Percentiles rank a stretch among this genome's conserved stretches.
These are phyloP conservation scores for Actinidia polygama DNA, from an alignment of 179 eudicot species.

Conservation along the genomic window DNA sequence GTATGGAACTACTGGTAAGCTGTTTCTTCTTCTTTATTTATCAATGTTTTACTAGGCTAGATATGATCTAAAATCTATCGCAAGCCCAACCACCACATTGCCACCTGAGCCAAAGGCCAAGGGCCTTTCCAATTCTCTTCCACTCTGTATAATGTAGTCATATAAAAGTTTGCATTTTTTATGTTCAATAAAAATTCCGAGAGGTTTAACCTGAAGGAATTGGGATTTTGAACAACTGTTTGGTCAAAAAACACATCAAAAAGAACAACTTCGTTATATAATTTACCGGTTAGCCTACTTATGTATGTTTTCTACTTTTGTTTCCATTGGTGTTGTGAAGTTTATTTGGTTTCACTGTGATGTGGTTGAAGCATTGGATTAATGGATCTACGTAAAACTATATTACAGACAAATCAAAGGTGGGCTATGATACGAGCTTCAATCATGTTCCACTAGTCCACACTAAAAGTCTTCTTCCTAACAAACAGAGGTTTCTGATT, in stretches of 20 bases:
- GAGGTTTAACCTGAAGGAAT: background rate
- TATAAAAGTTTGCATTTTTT: background rate
- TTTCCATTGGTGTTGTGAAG: background rate
- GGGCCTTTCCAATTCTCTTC: background rate
- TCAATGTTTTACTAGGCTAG: background rate
- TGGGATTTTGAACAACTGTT: background rate
- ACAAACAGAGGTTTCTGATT: slow-evolving; percentile 43
- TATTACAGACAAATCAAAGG: slow-evolving; percentile 51
- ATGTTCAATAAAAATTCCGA: background rate
- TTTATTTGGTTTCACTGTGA: background rate
- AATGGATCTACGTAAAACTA: background rate
- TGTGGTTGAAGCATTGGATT: slow-evolving; percentile 4
- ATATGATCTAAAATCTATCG: background rate
- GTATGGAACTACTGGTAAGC: slow-evolving; percentile 62
- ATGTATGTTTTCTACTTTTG: background rate
- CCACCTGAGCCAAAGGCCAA: background rate
- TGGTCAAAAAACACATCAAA: background rate
- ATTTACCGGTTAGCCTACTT: background rate
- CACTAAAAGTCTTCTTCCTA: slow-evolving; percentile 46
- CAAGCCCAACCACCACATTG: background rate
- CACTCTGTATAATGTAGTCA: slow-evolving; percentile 5
- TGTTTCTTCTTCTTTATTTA: slow-evolving; percentile 9
- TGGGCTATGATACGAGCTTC: slow-evolving; percentile 25
- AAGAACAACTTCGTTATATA: background rate
- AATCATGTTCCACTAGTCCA: slow-evolving; percentile 36